These are phyloP conservation scores for Colletotrichum tanaceti DNA, from an alignment of 2,329 filamentous ascomycete genomes.

Conservation along the genomic window DNA sequence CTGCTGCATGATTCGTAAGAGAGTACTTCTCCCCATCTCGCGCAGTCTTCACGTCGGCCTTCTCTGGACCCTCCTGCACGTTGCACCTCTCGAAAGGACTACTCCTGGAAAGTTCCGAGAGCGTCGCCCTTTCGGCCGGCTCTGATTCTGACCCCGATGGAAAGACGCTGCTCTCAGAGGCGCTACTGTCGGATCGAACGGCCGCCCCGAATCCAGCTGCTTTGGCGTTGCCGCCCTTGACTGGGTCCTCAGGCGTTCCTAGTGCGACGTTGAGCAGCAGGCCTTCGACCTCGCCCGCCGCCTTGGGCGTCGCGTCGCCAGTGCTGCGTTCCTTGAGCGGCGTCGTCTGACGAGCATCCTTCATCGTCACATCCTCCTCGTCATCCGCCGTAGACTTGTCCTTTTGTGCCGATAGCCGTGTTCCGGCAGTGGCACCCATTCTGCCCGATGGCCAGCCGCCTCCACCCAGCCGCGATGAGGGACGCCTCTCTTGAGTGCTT, in stretches of 20 bases:
- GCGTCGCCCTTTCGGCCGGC: background rate
- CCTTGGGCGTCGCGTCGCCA: background rate
- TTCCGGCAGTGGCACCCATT: constrained; percentile 29
- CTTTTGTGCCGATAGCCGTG: constrained; percentile 28
- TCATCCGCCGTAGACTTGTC: background rate
- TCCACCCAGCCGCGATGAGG: constrained; percentile 21
- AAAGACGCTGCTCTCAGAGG: background rate
- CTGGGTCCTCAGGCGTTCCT: constrained; percentile 8
- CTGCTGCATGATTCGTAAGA: background rate
- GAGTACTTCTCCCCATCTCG: background rate
- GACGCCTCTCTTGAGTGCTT: constrained; percentile 39
- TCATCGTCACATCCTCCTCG: constrained; percentile 18
- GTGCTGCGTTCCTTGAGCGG: constrained; percentile 1
- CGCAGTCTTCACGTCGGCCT: background rate
- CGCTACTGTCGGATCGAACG: background rate
- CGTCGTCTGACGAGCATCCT: constrained; percentile 14
- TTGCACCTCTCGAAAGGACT: background rate
- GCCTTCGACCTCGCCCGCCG: background rate
- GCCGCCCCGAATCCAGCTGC: background rate
- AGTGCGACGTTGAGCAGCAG: constrained; percentile 5
- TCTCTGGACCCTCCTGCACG: background rate
- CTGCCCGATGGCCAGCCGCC: constrained; percentile 2
- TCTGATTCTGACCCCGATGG: background rate
- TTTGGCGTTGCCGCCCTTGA: no score
- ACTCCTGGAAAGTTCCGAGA: background rate